phyloP scores from a whole-genome alignment of 768 basidiomycete species.

The Hortiboletus flavorubellus region DNA sequence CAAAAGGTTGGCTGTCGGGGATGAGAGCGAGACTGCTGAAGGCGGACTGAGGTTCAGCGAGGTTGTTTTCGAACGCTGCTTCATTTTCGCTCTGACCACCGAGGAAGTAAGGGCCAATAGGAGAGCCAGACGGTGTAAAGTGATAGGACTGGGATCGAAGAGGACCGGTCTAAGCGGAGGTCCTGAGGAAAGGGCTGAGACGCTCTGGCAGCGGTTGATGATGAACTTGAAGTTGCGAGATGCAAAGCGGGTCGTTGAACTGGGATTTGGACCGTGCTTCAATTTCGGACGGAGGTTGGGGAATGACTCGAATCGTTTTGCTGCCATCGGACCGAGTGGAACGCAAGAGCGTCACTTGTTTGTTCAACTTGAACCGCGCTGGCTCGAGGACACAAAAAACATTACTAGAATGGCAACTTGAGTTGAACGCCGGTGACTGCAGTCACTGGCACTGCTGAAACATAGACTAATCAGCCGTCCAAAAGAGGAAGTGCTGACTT shows the following conservation, averaged over 20 bases:
- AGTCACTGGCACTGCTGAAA: too few relatives aligned
- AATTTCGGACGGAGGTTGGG: background rate
- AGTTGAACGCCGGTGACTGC: too few relatives aligned
- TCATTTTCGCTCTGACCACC: slow-evolving; percentile 28
- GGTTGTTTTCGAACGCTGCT: slow-evolving; percentile 28
- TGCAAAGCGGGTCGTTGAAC: slow-evolving; percentile 13
- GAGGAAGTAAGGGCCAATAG: slow-evolving; percentile 26
- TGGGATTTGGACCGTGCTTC: background rate
- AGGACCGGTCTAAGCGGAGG: slow-evolving; percentile 63
- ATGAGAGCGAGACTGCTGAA: slow-evolving; percentile 21
- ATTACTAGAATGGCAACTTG: too few relatives aligned
- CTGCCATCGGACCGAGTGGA: background rate
- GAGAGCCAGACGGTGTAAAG: slow-evolving; percentile 49
- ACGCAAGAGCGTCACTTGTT: too few relatives aligned
- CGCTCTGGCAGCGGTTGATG: slow-evolving; percentile 1
- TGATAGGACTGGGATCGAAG: slow-evolving; percentile 70
- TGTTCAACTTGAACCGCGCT: too few relatives aligned
- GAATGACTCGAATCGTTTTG: background rate
- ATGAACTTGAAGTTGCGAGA: slow-evolving; percentile 7
- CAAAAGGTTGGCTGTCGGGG: slow-evolving; percentile 50
- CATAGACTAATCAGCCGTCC: too few relatives aligned
- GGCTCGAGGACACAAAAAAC: too few relatives aligned
- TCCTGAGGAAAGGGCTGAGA: slow-evolving; percentile 6
- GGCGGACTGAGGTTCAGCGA: slow-evolving; percentile 31
- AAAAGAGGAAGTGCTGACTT: too few relatives aligned